Base-by-base conservation (phyloP, 441 rosid species). In the Flueggea neowawraea region DNA sequence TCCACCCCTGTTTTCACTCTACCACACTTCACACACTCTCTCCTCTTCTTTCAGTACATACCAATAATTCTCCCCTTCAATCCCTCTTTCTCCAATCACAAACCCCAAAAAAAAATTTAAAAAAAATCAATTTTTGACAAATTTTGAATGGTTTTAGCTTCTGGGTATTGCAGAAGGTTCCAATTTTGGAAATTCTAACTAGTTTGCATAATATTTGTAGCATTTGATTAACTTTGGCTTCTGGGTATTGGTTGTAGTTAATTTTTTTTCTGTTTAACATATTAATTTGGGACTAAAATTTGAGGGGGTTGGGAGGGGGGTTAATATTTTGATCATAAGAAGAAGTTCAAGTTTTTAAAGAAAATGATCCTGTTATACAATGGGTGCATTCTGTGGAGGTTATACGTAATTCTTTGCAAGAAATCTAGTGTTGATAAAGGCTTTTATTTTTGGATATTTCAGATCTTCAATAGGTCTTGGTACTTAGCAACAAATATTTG, bases 371-470 rank as follows among this genome's bases (percentile, higher is more conserved):
- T 85, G 78, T 17, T 61, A 61, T 63, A 16, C 75, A 75, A 68
- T 62, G 82, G 80, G 66, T 74, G 81, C 83, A 82, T 62, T 63
- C 79, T 57, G 55, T 69, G 84, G 82, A 83, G 78, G 73, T 80
- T 85, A 78, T 77, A 80, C 74, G 73, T 73, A 53, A 79, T 84
- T 56, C 75, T 83, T 54, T 74, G 80, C 32, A 88, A 79, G 62
- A 87, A 84, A 75, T 75, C 85, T 8, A 68, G 69, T 2, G 91
- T 85, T 36, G 75, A 73, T 66, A 80, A 88, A 71, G 79, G 82
- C 75, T 88, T 82, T 61, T 88, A 87, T 71, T 94, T 90, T 67
- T 94, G 98, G 98, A 94, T 94, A 69, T 93, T 93, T 69, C 94
- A 82, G 76, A 86, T 88, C 60, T 82, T 88, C 62, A 87, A 71